Conservation (phyloP, 352 stramenopile species). For the Pythium rhizo-oryzae region DNA sequence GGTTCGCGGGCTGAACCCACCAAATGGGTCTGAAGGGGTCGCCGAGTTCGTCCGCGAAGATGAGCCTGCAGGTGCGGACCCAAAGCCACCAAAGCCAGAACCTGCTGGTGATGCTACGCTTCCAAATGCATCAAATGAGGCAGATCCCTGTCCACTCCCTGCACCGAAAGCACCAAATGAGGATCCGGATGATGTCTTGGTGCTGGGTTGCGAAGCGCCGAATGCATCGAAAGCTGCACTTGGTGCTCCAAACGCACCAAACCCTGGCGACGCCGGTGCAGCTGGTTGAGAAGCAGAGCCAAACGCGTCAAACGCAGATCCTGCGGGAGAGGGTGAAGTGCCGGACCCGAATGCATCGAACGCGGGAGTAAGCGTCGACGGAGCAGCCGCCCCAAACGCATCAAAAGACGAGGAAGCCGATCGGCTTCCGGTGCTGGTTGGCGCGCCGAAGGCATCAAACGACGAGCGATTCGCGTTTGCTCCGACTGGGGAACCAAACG, state of each 20-base stretch:
- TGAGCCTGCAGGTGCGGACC: not conserved
- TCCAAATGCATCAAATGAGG: slow-evolving; percentile 17
- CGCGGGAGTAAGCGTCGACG: slow-evolving; percentile 28
- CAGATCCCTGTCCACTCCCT: not conserved
- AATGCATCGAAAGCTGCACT: slow-evolving; percentile 31
- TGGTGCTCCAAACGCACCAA: slow-evolving; percentile 52
- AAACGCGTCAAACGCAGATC: slow-evolving; percentile 20
- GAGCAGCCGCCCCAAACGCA: slow-evolving; percentile 36
- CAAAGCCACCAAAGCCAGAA: slow-evolving; percentile 19
- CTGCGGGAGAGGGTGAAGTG: slow-evolving; percentile 8
- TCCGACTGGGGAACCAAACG: slow-evolving; percentile 29
- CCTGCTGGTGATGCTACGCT: slow-evolving; percentile 12
- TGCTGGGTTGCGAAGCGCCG: not conserved
- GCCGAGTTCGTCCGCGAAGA: slow-evolving; percentile 30
- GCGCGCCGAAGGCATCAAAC: slow-evolving; percentile 47
- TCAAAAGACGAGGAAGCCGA: slow-evolving; percentile 33
- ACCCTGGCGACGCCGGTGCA: slow-evolving; percentile 9
- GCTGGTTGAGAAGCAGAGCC: slow-evolving; percentile 1
- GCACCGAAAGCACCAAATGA: slow-evolving; percentile 35
- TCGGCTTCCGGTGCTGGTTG: slow-evolving; percentile 25
- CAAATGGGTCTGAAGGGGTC: slow-evolving; percentile 50
- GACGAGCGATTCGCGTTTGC: slow-evolving; percentile 27
- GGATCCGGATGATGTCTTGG: slow-evolving; percentile 25
- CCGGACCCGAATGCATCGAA: slow-evolving; percentile 39
- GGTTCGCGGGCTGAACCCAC: slow-evolving; percentile 23